Evolutionary conservation across 2,329 filamentous ascomycete species (phyloP), one percentile per base, ranked within the genome.

Genomic region (Xylaria sp.): DNA sequence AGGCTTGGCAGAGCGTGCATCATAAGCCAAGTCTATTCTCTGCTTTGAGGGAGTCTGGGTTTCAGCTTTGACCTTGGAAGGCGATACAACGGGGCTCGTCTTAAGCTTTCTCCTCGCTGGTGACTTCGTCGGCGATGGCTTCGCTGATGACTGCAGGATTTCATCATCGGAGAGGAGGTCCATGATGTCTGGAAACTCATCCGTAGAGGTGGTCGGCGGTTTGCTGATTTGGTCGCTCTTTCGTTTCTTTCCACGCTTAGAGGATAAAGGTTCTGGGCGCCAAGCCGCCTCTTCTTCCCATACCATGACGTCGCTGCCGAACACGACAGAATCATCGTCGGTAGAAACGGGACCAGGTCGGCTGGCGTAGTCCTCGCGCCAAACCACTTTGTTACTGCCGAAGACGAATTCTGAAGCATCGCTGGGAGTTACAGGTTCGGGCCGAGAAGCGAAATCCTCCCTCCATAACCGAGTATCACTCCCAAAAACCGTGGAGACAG

Each of bases 171-270:
- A 73, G 10, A 82, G 72, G 39, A 82, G 76, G 57, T 87, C 81
- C 70, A 85, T 83, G 8, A 89, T 84, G 70, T 89, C 87, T 0
- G 85, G 86, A 55, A 87, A 89, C 20, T 85, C 82, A 41, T 84
- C 83, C 3, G 81, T 71, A 41, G 59, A 69, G 37, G 58, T 68
- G 15, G 72, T 70, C 9, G 75, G 71, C 67, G 71, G 71, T 32
- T 78, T 81, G 69, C 74, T 81, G 28, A 86, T 84, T 10, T 87
- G 84, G 28, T 78, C 79, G 69, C 85, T 87, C 74, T 88, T 88
- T 70, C 86, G 78, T 76, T 88, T 89, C 76, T 84, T 86, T 20
- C 80, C 80, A 55, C 81, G 80, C 54, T 78, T 83, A 13, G 71
- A 66, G 1, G 80, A 70, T 10, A 76, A 60, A 5, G 81, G 81